Evolutionary conservation across 129 eudicot species (phyloP), one percentile per base, ranked within the genome.

Genomic region (Escallonia rubra): DNA sequence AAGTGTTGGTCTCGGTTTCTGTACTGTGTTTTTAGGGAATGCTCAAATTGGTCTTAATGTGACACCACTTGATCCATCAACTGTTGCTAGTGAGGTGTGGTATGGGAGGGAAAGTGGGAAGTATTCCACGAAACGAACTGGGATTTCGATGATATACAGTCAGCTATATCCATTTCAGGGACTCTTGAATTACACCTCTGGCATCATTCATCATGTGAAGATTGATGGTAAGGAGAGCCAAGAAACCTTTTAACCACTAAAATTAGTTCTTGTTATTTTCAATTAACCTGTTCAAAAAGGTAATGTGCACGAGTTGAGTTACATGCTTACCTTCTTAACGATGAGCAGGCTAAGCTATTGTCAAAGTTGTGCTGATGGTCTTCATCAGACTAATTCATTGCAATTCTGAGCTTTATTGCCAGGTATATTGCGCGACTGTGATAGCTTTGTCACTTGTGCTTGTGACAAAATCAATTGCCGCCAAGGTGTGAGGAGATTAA

Each of bases 191-290:
- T 91, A 91, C 60, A 88, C 94, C 15, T 91, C 97, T 53, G 96
- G 94, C 54, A 91, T 86, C 70, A 88, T 88, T 77, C 98, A 88
- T 81, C 98, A 91, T 80, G 98, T 83, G 55, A 83, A 78, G 72
- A 73, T 91, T 78, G 87, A 88, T 74, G 95, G 98, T 86, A 76
- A 76, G 64, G n/a, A 56, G 7, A 63, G 46, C 42, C 16, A 43
- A 44, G 7, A 2, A 15, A 43, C 15, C 16, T 42, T 61, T 61
- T 13, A 49, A 23, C 34, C 34, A 23, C 34, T 23, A 23, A 1
- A 23, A 23, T 23, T 23, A 23, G 1, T 23, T 23, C 34, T 23
- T 23, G 34, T 23, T 23, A 23, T 23, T 23, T 23, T 23, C 1
- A 23, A 23, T 23, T 23, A 23, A 23, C 34, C 34, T 0, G 34